These are phyloP conservation scores for Diversispora epigaea DNA, from an alignment of 192 early-diverging fungal species.

Conservation along the genomic window DNA sequence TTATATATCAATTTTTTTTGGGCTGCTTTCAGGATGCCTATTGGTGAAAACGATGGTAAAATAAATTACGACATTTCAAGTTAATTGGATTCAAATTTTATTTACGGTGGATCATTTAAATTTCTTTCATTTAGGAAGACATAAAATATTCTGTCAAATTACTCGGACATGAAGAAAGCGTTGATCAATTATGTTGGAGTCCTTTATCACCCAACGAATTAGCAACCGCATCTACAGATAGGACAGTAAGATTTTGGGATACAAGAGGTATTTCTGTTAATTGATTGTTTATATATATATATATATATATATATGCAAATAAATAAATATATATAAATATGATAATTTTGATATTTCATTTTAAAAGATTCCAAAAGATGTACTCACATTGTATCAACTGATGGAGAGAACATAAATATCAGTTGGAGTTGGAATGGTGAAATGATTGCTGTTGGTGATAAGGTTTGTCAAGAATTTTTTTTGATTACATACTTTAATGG, in stretches of 20 bases:
- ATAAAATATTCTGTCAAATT: constrained; percentile 61
- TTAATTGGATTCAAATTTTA: neutral
- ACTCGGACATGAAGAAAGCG: constrained; percentile 73
- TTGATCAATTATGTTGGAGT: constrained; percentile 80
- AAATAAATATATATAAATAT: constrained; percentile 10
- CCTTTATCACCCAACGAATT: constrained; percentile 68
- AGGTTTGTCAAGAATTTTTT: constrained; percentile 43
- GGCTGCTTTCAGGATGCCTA: too few species aligned
- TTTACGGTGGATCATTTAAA: neutral
- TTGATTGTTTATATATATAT: neutral
- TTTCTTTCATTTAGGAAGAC: constrained; percentile 44
- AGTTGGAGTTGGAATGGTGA: constrained; percentile 79
- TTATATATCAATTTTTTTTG: neutral
- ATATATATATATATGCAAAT: neutral
- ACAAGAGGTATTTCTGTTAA: constrained; percentile 54
- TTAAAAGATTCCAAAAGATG: constrained; percentile 50
- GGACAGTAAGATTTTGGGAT: constrained; percentile 81
- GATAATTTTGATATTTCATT: neutral
- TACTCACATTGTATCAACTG: constrained; percentile 59
- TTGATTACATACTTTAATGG: neutral
- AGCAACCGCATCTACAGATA: constrained; percentile 77
- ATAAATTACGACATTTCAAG: neutral
- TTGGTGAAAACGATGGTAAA: neutral
- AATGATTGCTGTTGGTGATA: constrained; percentile 79
- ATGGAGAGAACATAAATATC: constrained; percentile 84